These are phyloP conservation scores for Phlebopus sp. DNA, from an alignment of 1,284 basidiomycete species.

Conservation along the genomic window DNA sequence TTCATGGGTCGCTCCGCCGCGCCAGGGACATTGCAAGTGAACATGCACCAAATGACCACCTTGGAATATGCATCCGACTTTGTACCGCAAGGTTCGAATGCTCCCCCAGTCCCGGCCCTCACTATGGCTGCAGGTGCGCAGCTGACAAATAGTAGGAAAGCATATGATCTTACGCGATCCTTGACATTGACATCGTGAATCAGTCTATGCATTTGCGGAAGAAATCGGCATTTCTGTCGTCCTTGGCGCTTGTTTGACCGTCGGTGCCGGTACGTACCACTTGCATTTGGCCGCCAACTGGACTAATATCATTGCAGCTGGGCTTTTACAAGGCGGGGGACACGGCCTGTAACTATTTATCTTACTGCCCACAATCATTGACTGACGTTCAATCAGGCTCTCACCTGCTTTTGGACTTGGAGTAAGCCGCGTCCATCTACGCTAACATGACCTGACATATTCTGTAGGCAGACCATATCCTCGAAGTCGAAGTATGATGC, in stretches of 20 bases:
- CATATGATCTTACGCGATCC: neutral
- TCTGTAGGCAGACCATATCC: slow-evolving; percentile 1
- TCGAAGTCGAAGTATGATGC: slow-evolving; percentile 5
- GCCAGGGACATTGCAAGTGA: slow-evolving; percentile 23
- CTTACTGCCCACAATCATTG: neutral
- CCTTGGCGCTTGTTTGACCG: slow-evolving; percentile 18
- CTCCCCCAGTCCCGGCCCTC: slow-evolving; percentile 16
- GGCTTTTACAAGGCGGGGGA: slow-evolving; percentile 27
- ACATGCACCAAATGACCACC: slow-evolving; percentile 17
- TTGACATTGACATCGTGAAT: neutral
- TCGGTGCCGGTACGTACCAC: slow-evolving; percentile 14
- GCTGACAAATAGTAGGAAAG: slow-evolving; percentile 9
- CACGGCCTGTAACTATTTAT: slow-evolving; percentile 18
- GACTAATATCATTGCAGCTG: slow-evolving; percentile 12
- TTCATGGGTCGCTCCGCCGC: slow-evolving; percentile 21
- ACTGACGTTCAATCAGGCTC: neutral
- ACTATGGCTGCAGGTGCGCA: slow-evolving; percentile 20
- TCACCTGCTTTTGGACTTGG: slow-evolving; percentile 21
- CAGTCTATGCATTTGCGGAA: slow-evolving; percentile 17
- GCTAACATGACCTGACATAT: neutral
- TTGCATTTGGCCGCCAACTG: neutral
- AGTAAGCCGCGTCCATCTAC: slow-evolving; percentile 8
- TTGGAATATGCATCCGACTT: slow-evolving; percentile 19
- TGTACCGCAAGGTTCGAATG: slow-evolving; percentile 18
- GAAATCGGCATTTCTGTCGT: slow-evolving; percentile 13